These are phyloP conservation scores for Mytilinidion resinicola DNA, from an alignment of 495 filamentous ascomycete genomes.

Conservation along the genomic window DNA sequence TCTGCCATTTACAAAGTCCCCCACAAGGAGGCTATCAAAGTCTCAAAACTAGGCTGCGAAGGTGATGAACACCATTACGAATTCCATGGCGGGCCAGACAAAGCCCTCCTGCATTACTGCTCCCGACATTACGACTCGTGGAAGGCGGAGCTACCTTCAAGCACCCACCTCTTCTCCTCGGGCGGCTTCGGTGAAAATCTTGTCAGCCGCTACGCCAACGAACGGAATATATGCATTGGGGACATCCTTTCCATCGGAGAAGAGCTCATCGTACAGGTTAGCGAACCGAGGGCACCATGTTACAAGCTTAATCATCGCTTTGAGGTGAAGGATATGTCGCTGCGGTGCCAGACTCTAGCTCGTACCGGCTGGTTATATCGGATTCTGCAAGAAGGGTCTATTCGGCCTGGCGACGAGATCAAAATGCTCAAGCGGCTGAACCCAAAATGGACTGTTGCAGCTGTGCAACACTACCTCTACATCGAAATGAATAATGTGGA, in stretches of 20 bases:
- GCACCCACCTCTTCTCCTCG: constrained; percentile 39
- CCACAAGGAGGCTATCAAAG: constrained; percentile 33
- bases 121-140: constrained; percentile 48
- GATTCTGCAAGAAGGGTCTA: constrained; percentile 42
- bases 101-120: constrained; percentile 54
- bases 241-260: constrained; percentile 43
- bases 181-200: constrained; percentile 57
- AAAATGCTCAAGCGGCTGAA: constrained; percentile 39
- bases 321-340: constrained; percentile 46
- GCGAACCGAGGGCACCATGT: constrained; percentile 19
- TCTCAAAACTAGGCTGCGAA: constrained; percentile 43
- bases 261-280: constrained; percentile 32
- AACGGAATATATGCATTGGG: constrained; percentile 54
- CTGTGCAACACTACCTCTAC: constrained; percentile 51
- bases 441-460: constrained; percentile 50
- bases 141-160: constrained; percentile 40
- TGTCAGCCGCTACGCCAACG: constrained; percentile 45
- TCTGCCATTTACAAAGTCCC: constrained; percentile 49
- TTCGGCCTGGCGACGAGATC: constrained; percentile 44
- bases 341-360: constrained; percentile 44
- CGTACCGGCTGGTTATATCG: constrained; percentile 54
- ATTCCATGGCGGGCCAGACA: constrained; percentile 50
- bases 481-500: constrained; percentile 39
- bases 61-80: constrained; percentile 52
- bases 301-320: constrained; percentile 28